Evolutionary conservation across 2,329 filamentous ascomycete species (phyloP).

Genomic region (Xylaria arbuscula): DNA sequence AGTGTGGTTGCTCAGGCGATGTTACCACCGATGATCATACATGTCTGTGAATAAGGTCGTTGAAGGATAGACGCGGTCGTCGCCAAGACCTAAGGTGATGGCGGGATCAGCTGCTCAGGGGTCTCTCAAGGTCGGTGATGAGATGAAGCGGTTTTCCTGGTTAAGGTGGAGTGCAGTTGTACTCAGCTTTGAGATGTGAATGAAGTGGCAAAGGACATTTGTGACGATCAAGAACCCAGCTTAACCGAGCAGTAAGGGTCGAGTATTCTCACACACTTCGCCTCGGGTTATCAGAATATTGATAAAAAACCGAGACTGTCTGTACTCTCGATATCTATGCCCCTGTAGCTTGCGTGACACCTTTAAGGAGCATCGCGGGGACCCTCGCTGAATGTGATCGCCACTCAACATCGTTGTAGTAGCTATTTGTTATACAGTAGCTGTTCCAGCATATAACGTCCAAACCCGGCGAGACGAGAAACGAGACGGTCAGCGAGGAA

Average conservation of each 20-base stretch:
- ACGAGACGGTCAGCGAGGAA: neutral
- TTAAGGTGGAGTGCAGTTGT: neutral
- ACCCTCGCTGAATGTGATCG: neutral
- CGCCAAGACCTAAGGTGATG: neutral
- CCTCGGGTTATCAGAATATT: neutral
- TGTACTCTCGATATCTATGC: neutral
- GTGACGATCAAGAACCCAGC: neutral
- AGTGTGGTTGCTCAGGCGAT: neutral
- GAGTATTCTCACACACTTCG: neutral
- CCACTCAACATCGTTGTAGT: neutral
- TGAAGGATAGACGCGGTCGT: neutral
- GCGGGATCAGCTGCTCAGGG: neutral
- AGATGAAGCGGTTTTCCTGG: neutral
- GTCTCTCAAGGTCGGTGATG: neutral
- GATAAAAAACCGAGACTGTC: neutral
- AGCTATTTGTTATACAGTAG: neutral
- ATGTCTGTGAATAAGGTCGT: neutral
- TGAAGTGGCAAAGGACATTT: neutral
- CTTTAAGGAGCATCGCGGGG: neutral
- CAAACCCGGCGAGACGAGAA: neutral
- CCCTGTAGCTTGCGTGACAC: slow-evolving; percentile 10
- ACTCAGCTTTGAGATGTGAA: neutral
- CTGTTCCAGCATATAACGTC: neutral
- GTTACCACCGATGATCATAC: neutral
- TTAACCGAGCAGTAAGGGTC: neutral